Percentiles rank a stretch among this genome's conserved stretches.
These are phyloP conservation scores for Colletotrichum cereale DNA, from an alignment of 2,329 filamentous ascomycete species.

Conservation along the genomic window DNA sequence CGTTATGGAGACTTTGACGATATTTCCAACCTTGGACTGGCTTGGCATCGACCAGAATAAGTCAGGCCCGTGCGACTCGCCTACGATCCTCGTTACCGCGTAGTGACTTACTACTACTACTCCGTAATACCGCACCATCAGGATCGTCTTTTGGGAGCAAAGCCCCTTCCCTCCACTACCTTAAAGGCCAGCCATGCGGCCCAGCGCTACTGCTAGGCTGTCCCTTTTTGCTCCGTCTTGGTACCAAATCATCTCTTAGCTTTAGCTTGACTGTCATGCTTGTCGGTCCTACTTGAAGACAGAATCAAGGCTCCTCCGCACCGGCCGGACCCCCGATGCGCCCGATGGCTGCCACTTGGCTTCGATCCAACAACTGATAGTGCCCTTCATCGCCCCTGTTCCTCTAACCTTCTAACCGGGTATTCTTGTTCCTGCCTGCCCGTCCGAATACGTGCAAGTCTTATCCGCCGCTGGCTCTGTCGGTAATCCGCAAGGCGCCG, in stretches of 20 bases:
- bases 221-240: slow-evolving; percentile 2
- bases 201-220: slow-evolving; percentile 3
- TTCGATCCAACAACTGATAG: background rate
- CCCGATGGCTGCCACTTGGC: background rate
- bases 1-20: background rate
- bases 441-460: background rate
- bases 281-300: background rate
- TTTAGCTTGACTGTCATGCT: slow-evolving; percentile 6
- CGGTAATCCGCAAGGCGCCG: background rate
- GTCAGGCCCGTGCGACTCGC: background rate
- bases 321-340: background rate
- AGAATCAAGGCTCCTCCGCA: background rate
- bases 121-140: background rate
- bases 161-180: background rate
- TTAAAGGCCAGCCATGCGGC: slow-evolving; percentile 4
- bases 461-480: background rate
- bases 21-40: too few relatives aligned
- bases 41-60: background rate
- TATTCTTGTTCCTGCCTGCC: too few relatives aligned
- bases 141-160: background rate
- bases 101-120: too few relatives aligned
- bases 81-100: background rate
- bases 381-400: background rate
- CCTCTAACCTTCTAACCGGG: too few relatives aligned
- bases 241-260: slow-evolving; percentile 1